A percentile compares a stretch with the other conserved stretches of the same genome.
Evolutionary conservation across 768 basidiomycete species (phyloP).

Genomic region (Neoboletus magnificus): DNA sequence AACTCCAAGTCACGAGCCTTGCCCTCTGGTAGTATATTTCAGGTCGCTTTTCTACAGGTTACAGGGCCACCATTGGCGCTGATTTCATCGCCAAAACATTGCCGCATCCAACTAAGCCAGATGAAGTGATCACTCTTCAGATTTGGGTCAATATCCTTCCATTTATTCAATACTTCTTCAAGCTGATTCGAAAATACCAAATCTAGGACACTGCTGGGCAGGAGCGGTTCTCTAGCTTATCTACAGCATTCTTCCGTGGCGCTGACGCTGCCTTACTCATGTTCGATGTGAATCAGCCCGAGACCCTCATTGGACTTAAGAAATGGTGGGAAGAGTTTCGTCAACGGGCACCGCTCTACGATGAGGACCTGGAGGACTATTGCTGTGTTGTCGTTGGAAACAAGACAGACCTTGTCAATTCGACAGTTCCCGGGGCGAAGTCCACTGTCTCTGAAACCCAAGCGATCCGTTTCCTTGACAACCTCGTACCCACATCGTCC

Average conservation of each 20-base stretch:
- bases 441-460: conserved; percentile 37
- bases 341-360: conserved; percentile 59
- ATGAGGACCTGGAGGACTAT: conserved; percentile 59
- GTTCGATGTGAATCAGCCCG: conserved; percentile 72
- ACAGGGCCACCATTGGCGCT: conserved; percentile 85
- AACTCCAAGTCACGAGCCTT: not conserved
- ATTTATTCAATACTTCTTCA: not conserved
- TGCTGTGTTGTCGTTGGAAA: conserved; percentile 77
- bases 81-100: conserved; percentile 81
- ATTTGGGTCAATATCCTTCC: conserved; percentile 49
- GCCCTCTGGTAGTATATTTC: conserved; percentile 60
- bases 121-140: conserved; percentile 62
- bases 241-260: conserved; percentile 80
- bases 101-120: conserved; percentile 53
- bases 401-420: conserved; percentile 58
- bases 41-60: conserved; percentile 69
- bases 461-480: conserved; percentile 52
- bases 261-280: conserved; percentile 80
- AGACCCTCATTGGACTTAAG: conserved; percentile 53
- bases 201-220: conserved; percentile 81
- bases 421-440: conserved; percentile 11
- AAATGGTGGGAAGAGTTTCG: conserved; percentile 84
- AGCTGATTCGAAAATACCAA: conserved; percentile 2
- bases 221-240: conserved; percentile 81
- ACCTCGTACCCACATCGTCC: conserved; percentile 46